A percentile compares a stretch with the other conserved stretches of the same genome.
Conservation (phyloP, 2,329 filamentous ascomycete species). For the Aspergillus sp. region DNA sequence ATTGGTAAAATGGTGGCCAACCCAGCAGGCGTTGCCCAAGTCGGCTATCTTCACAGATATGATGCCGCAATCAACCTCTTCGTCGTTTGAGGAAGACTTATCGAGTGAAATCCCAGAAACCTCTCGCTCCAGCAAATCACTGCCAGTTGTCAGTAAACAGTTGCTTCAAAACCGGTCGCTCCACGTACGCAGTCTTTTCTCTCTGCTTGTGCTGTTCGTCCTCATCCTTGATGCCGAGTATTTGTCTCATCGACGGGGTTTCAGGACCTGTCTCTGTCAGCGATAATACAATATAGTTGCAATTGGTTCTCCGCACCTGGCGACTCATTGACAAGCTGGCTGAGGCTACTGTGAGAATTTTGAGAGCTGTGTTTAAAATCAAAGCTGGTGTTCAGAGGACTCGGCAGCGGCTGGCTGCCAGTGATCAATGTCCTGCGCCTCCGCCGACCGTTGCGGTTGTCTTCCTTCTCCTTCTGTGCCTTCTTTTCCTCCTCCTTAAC, state of each 20-base stretch:
- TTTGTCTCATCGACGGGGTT: conserved; percentile 57
- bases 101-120: conserved; percentile 94
- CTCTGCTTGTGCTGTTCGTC: conserved; percentile 73
- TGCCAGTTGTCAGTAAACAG: conserved; percentile 36
- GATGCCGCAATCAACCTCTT: conserved; percentile 58
- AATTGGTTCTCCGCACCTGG: conserved; percentile 51
- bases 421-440: conserved; percentile 92
- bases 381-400: conserved; percentile 89
- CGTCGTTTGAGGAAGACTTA: conserved; percentile 56
- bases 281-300: neutral
- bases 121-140: conserved; percentile 86
- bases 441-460: conserved; percentile 86
- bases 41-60: conserved; percentile 99
- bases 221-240: conserved; percentile 54
- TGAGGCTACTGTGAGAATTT: conserved; percentile 71
- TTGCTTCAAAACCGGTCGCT: neutral
- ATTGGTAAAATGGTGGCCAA: conserved; percentile 98
- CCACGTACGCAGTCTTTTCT: conserved; percentile 86
- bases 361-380: conserved; percentile 65
- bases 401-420: conserved; percentile 92
- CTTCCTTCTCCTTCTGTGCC: conserved; percentile 83
- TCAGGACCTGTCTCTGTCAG: conserved; percentile 35
- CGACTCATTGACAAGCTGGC: conserved; percentile 76
- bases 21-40: conserved; percentile 97
- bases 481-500: conserved; percentile 71